Conservation (phyloP, 768 basidiomycete genomes). For the Lentinula sp. region DNA sequence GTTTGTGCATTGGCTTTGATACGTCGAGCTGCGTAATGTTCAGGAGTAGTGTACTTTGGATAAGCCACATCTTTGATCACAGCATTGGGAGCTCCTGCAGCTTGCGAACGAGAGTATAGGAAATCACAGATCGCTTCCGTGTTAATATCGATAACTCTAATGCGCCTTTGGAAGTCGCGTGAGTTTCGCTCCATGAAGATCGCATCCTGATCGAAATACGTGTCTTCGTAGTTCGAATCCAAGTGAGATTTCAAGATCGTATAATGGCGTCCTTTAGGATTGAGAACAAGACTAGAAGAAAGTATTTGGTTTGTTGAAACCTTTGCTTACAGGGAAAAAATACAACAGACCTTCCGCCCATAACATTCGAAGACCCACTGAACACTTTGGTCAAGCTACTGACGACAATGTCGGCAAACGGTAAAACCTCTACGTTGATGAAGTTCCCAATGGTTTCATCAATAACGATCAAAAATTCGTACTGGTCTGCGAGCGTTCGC, state of each 20-base stretch:
- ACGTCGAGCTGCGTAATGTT: constrained; percentile 68
- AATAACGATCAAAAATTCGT: constrained; percentile 82
- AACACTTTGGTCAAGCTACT: constrained; percentile 94
- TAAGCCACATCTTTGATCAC: constrained; percentile 85
- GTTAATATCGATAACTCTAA: constrained; percentile 74
- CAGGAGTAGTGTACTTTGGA: constrained; percentile 72
- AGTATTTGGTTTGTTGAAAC: neutral
- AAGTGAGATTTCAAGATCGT: constrained; percentile 55
- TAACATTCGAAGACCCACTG: constrained; percentile 90
- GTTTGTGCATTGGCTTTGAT: constrained; percentile 29
- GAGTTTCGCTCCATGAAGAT: constrained; percentile 98
- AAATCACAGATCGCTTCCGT: constrained; percentile 79
- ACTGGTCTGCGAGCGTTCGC: constrained; percentile 76
- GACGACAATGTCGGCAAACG: constrained; percentile 83
- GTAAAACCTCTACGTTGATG: constrained; percentile 85
- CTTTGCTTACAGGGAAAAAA: neutral
- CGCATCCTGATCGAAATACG: constrained; percentile 86
- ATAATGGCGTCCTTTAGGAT: constrained; percentile 74
- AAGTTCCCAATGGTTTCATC: constrained; percentile 97
- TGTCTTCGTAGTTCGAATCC: constrained; percentile 65
- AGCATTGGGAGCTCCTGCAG: constrained; percentile 28
- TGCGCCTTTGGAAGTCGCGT: constrained; percentile 78
- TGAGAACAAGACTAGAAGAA: constrained; percentile 69
- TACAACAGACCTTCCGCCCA: constrained; percentile 85
- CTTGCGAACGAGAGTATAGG: constrained; percentile 53